Evolutionary conservation across 2,329 filamentous ascomycete species (phyloP).

Genomic region (Sporothrix humicola): DNA sequence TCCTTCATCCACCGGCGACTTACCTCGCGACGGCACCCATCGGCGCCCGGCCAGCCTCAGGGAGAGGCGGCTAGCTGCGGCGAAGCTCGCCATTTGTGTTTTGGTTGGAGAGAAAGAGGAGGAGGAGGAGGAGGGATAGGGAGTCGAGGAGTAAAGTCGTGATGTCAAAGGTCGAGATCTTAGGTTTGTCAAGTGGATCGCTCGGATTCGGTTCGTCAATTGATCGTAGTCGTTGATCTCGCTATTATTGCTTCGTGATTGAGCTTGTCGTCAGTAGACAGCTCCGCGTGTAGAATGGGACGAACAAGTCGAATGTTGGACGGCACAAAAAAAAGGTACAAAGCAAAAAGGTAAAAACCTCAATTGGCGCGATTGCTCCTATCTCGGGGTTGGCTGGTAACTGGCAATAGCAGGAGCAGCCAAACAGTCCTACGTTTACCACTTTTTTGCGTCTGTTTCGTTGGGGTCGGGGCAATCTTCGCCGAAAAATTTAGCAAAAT

Average conservation of each 20-base stretch:
- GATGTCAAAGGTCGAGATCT: neutral
- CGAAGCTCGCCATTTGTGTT: slow-evolving; percentile 37
- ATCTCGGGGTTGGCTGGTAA: slow-evolving; percentile 28
- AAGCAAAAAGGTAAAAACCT: slow-evolving; percentile 27
- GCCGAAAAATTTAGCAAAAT: slow-evolving; percentile 32
- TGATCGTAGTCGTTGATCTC: neutral
- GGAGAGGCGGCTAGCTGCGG: slow-evolving; percentile 38
- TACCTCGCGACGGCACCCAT: slow-evolving; percentile 35
- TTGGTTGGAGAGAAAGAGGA: neutral
- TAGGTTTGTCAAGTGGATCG: neutral
- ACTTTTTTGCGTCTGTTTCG: slow-evolving; percentile 8
- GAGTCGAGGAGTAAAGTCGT: neutral
- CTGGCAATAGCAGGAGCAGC: slow-evolving; percentile 1
- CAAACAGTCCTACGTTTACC: neutral
- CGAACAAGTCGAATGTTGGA: too few species aligned
- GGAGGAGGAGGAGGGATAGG: neutral
- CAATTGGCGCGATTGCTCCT: slow-evolving; percentile 30
- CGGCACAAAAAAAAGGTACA: neutral
- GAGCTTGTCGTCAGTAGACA: too few species aligned
- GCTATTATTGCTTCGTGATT: too few species aligned
- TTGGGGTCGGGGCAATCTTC: slow-evolving; percentile 35
- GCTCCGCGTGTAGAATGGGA: too few species aligned
- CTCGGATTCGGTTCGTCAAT: neutral
- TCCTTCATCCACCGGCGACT: neutral
- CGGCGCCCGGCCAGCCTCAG: slow-evolving; percentile 39